Evolutionary conservation across 2,329 filamentous ascomycete species (phyloP).

Genomic region (Cyphellophora europaea): DNA sequence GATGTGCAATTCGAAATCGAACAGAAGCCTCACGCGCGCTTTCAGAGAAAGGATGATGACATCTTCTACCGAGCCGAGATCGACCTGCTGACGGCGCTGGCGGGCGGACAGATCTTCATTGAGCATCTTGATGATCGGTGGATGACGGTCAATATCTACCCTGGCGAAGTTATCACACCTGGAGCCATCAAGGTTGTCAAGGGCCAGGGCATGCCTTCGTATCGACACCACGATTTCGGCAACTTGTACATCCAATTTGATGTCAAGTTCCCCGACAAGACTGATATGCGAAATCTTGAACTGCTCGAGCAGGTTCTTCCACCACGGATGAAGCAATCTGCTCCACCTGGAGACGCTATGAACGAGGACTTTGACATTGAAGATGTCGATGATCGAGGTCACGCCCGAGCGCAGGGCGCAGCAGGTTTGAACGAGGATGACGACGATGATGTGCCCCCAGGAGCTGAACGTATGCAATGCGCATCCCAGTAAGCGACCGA

Average conservation of each 20-base stretch:
- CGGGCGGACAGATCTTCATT: constrained; percentile 80
- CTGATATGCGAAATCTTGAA: constrained; percentile 61
- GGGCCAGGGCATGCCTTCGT: constrained; percentile 95
- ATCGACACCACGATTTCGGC: constrained; percentile 86
- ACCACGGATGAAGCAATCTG: constrained; percentile 52
- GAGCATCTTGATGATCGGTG: constrained; percentile 97
- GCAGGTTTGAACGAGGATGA: constrained; percentile 62
- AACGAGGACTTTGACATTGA: constrained; percentile 82
- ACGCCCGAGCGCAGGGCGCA: constrained; percentile 59
- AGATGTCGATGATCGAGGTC: constrained; percentile 62
- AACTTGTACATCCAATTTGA: constrained; percentile 97
- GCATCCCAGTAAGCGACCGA: constrained; percentile 39
- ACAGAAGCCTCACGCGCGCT: constrained; percentile 93
- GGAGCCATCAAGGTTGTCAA: constrained; percentile 88
- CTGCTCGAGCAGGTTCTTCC: constrained; percentile 80
- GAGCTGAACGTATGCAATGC: constrained; percentile 42
- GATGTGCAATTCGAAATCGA: constrained; percentile 99
- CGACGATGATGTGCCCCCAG: constrained; percentile 37
- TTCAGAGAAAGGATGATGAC: constrained; percentile 93
- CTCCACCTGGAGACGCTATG: constrained; percentile 77
- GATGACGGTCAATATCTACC: constrained; percentile 85
- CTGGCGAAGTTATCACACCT: constrained; percentile 51
- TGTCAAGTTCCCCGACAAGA: constrained; percentile 88
- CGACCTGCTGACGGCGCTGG: constrained; percentile 87
- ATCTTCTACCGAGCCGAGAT: constrained; percentile 93